Evolutionary conservation across 257 asterid species (phyloP).

Genomic region (Knoxia roxburghii): DNA sequence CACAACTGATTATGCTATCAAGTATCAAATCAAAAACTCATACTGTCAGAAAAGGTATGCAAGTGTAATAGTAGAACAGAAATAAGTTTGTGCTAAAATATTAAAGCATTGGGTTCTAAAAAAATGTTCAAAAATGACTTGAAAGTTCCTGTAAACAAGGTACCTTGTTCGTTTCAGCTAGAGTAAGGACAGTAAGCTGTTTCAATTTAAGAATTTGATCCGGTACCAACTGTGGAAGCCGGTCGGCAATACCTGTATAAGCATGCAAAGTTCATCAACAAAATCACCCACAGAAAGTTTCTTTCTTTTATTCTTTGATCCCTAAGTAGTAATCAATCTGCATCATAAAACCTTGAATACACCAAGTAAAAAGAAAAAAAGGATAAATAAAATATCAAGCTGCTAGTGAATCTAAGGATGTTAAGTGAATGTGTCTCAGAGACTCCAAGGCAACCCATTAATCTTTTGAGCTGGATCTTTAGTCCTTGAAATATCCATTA

Average conservation of each 20-base stretch:
- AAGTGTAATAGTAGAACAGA: background rate
- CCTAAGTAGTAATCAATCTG: background rate
- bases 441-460: background rate
- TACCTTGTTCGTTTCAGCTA: conserved; percentile 92
- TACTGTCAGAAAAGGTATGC: background rate
- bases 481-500: background rate
- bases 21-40: background rate
- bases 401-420: background rate
- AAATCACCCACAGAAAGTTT: background rate
- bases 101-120: background rate
- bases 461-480: background rate
- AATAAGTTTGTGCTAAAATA: background rate
- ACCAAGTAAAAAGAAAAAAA: background rate
- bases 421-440: background rate
- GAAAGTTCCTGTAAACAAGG: background rate
- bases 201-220: conserved; percentile 90
- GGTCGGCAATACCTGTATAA: conserved; percentile 47
- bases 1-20: background rate
- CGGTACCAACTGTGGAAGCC: conserved; percentile 68
- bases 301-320: background rate
- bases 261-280: conserved; percentile 4
- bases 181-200: conserved; percentile 91
- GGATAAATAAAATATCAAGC: background rate
- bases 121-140: background rate
- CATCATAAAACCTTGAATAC: too few relatives aligned